Evolutionary conservation across 495 filamentous ascomycete genomes (phyloP).

Genomic region (Aspergillus nanangensis): DNA sequence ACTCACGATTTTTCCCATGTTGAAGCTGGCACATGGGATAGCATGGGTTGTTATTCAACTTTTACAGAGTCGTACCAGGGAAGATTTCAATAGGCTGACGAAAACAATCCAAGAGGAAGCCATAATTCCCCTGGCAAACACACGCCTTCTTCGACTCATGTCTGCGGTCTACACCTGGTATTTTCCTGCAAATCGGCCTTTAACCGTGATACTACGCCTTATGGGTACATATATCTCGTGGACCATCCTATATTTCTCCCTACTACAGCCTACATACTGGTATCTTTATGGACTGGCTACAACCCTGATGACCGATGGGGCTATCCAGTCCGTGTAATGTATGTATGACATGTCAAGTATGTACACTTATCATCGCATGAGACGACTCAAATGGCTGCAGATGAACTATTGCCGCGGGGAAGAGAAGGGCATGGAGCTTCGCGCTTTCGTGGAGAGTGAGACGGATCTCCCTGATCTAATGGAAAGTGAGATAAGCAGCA

Average conservation of each 20-base stretch:
- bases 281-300: neutral
- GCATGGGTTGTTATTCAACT: no score
- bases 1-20: no score
- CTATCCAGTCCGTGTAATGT: constrained; percentile 1
- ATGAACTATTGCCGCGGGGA: constrained; percentile 8
- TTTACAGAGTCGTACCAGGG: no score
- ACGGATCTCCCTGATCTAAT: no score
- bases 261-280: neutral
- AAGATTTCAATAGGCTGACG: no score
- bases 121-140: no score
- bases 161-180: constrained; percentile 8
- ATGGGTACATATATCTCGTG: no score
- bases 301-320: neutral
- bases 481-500: no score
- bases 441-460: neutral
- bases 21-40: no score
- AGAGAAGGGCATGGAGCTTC: constrained; percentile 4
- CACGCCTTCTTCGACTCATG: no score
- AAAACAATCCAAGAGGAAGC: no score
- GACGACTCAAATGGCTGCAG: neutral
- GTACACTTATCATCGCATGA: neutral
- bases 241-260: neutral
- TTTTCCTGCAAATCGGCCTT: constrained; percentile 7
- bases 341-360: neutral
- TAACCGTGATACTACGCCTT: no score